These are phyloP conservation scores for Phaffomyces thermotolerans DNA, from an alignment of 805 yeast genomes.

Conservation along the genomic window DNA sequence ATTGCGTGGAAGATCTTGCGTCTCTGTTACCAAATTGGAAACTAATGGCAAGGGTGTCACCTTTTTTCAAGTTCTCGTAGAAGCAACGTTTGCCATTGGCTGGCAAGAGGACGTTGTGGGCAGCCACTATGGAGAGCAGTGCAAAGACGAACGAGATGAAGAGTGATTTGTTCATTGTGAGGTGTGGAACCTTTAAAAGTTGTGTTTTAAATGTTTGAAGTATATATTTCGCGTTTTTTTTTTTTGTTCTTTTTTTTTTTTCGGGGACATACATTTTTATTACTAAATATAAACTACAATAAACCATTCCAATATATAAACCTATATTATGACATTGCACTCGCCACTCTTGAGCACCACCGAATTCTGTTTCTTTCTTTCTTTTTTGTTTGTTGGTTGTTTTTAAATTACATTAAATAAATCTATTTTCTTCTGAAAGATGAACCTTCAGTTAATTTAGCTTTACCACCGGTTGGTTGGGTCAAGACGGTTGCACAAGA, in stretches of 20 bases:
- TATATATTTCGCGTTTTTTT: constrained; percentile 4
- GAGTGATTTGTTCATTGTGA: constrained; percentile 4
- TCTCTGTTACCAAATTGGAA: constrained; percentile 94
- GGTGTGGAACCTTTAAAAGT: no score
- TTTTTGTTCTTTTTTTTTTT: no score
- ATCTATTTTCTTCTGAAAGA: constrained; percentile 96
- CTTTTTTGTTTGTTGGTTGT: no score
- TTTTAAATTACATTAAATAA: background rate
- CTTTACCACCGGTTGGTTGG: constrained; percentile 99
- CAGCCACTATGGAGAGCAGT: constrained; percentile 26
- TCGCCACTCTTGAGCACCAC: constrained; percentile 3
- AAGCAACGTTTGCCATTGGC: constrained; percentile 85
- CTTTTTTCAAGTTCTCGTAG: constrained; percentile 70
- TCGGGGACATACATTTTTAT: background rate
- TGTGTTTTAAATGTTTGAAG: no score
- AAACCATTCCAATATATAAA: constrained; percentile 2
- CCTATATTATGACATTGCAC: constrained; percentile 10
- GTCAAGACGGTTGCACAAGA: constrained; percentile 97
- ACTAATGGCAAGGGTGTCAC: constrained; percentile 80
- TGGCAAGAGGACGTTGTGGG: constrained; percentile 79
- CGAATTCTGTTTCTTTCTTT: constrained; percentile 2
- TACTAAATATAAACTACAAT: background rate
- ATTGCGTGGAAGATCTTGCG: constrained; percentile 58
- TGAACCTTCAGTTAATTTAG: constrained; percentile 98
- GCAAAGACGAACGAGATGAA: constrained; percentile 1